phyloP scores from a whole-genome alignment of 306 rosid genomes.

The Heteromeles arbutifolia region DNA sequence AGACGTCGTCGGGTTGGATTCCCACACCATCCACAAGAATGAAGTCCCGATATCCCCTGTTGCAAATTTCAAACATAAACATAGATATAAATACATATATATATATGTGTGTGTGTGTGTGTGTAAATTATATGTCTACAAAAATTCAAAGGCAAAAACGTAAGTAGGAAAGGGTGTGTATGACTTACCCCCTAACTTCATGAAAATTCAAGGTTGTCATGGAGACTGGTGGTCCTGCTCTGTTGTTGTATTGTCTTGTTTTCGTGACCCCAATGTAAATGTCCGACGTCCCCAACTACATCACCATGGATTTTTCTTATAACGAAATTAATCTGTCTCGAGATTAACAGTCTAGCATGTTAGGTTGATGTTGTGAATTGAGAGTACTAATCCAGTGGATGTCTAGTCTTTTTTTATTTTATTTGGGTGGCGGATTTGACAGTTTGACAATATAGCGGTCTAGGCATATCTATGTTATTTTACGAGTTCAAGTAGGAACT shows the following conservation, averaged over 20 bases:
- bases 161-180: background rate
- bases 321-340: background rate
- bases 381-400: background rate
- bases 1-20: conserved; percentile 18
- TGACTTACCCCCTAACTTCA: conserved; percentile 21
- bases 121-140: too few relatives aligned
- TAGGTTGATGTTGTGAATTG: background rate
- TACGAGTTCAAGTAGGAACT: background rate
- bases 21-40: conserved; percentile 26
- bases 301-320: background rate
- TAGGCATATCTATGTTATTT: background rate
- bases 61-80: background rate
- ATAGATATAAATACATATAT: too few relatives aligned
- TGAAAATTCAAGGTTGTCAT: conserved; percentile 11
- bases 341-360: too few relatives aligned
- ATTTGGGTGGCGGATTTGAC: background rate
- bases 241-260: conserved; percentile 4
- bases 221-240: background rate
- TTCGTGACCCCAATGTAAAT: conserved; percentile 29
- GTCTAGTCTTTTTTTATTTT: background rate
- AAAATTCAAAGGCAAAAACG: background rate
- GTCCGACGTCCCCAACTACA: conserved; percentile 14
- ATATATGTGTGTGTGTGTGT: too few relatives aligned
- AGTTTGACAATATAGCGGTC: background rate
- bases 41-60: conserved; percentile 13